Base-by-base conservation (phyloP, 306 rosid species). In the Prunus salicina region DNA sequence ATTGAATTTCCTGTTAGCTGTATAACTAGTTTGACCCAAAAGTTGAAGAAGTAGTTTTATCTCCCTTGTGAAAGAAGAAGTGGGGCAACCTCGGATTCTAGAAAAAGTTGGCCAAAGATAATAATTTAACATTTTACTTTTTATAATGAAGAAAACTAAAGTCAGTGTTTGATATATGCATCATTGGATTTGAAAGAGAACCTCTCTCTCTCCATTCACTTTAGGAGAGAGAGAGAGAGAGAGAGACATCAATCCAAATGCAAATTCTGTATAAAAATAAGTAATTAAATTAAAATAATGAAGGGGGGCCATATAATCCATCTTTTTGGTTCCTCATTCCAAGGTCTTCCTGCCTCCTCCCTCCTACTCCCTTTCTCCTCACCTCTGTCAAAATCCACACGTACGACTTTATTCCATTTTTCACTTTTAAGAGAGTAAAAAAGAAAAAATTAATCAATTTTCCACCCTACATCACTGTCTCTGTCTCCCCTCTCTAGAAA, bases 1-100 rank as follows among this genome's bases (percentile, higher is more conserved):
- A n/a, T n/a, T n/a, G n/a, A n/a, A n/a, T n/a, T n/a, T n/a, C n/a
- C 72, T 19, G 57, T 81, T 81, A 11, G 57, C 32, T 41, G 57
- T 55, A 80, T 30, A 32, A 58, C 65, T 20, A 24, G 78, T 77
- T 83, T 75, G 82, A 76, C 87, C 76, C 61, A 57, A 82, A 78
- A 81, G 81, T 38, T 62, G 73, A 80, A 66, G 77, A 63, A 79
- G 68, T 64, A 66, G 63, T 60, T 71, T n/a, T 56, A 28, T 12
- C 67, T 32, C 55, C 57, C 65, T 65, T 60, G 74, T 57, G 67
- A 82, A 82, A 66, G 70, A 77, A 32, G 66, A 12, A 38, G 71
- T 58, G 74, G 84, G 85, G 79, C 82, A 89, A 89, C 93, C 93
- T 85, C 84, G 88, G 89, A 87, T 85, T 89, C 88, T 87, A 79